These are phyloP conservation scores for Trichoderma sp. DNA, from an alignment of 2,329 filamentous ascomycete species.

Conservation along the genomic window DNA sequence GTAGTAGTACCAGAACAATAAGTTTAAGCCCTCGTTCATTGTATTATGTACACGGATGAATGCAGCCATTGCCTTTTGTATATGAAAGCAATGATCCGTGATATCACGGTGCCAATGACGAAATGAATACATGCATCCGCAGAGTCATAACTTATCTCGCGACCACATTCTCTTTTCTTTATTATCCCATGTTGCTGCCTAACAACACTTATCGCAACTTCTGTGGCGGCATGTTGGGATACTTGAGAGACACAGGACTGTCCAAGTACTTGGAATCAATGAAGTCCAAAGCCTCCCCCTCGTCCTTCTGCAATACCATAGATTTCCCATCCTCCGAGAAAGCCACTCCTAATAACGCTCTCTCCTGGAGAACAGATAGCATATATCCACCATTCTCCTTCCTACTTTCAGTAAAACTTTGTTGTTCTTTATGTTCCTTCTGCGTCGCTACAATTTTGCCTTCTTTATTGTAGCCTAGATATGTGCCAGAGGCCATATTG, in stretches of 20 bases:
- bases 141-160: no score
- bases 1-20: no score
- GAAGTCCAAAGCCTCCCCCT: not conserved
- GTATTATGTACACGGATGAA: no score
- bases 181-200: no score
- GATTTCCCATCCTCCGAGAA: not conserved
- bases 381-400: not conserved
- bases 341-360: rapidly evolving
- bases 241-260: not conserved
- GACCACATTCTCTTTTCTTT: no score
- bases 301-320: not conserved
- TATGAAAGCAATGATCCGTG: no score
- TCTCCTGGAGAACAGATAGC: not conserved
- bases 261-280: not conserved
- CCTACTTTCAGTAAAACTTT: not conserved
- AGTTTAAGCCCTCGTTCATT: no score
- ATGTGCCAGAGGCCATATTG: not conserved
- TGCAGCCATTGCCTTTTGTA: no score
- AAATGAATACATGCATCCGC: no score
- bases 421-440: not conserved
- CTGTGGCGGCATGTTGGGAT: not conserved
- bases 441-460: not conserved
- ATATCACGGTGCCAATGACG: no score
- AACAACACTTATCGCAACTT: not conserved
- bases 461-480: not conserved